A percentile compares a stretch with the other conserved stretches of the same genome.
Conservation (phyloP, 2,329 filamentous ascomycete genomes). For the Penicillium sclerotigenum region DNA sequence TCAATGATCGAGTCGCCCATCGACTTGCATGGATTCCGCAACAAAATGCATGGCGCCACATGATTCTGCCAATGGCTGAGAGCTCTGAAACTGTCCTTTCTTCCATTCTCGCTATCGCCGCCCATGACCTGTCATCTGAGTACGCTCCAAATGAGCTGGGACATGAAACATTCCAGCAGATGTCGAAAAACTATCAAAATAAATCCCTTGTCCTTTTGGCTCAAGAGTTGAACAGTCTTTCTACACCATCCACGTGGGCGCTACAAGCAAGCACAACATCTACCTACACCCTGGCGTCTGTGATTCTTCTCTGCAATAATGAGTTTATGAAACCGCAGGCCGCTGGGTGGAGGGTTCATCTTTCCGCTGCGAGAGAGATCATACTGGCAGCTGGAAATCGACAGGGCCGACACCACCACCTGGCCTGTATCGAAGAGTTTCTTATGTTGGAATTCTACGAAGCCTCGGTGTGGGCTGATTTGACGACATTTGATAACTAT, state of each 20-base stretch:
- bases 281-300: slow-evolving; percentile 15
- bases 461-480: slow-evolving; percentile 13
- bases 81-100: slow-evolving; percentile 20
- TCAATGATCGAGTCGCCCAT: slow-evolving; percentile 8
- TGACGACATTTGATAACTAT: slow-evolving; percentile 17
- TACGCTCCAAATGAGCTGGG: slow-evolving; percentile 1
- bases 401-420: neutral
- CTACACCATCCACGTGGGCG: neutral
- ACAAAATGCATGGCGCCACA: slow-evolving; percentile 19
- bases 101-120: slow-evolving; percentile 20
- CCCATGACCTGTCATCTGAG: slow-evolving; percentile 17
- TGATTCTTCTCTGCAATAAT: slow-evolving; percentile 21
- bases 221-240: slow-evolving; percentile 3
- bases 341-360: slow-evolving; percentile 19
- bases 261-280: neutral
- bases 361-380: slow-evolving; percentile 20
- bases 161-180: slow-evolving; percentile 1
- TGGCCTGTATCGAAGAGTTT: slow-evolving; percentile 15
- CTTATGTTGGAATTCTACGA: slow-evolving; percentile 22
- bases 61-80: slow-evolving; percentile 19
- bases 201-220: slow-evolving; percentile 2
- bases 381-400: slow-evolving; percentile 6
- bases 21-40: slow-evolving; percentile 14
- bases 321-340: slow-evolving; percentile 21
- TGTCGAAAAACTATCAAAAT: slow-evolving; percentile 9